These are phyloP conservation scores for Fraxinus excelsior DNA, from an alignment of 257 asterid genomes.

Conservation along the genomic window DNA sequence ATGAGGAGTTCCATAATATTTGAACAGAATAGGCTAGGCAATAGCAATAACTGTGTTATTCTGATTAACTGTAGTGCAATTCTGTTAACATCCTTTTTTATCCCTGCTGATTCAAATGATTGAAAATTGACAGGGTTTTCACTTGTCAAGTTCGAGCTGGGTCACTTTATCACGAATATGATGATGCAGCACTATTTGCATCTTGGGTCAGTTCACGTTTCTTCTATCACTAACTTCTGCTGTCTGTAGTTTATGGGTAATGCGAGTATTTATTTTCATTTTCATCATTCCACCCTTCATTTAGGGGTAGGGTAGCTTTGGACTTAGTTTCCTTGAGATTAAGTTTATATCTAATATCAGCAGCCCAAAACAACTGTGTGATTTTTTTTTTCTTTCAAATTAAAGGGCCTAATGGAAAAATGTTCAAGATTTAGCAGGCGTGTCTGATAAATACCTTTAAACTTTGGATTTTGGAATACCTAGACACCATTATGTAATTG, in stretches of 20 bases:
- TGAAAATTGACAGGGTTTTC: constrained; percentile 40
- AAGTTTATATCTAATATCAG: neutral
- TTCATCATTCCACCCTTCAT: neutral
- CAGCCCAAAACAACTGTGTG: neutral
- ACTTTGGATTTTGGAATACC: neutral
- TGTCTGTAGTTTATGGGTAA: neutral
- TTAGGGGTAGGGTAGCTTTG: neutral
- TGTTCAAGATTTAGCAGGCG: neutral
- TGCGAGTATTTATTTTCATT: neutral
- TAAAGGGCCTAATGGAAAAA: neutral
- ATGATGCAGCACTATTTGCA: constrained; percentile 64
- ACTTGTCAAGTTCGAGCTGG: constrained; percentile 77
- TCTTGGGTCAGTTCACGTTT: constrained; percentile 58
- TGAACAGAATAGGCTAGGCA: constrained; percentile 17
- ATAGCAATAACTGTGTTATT: neutral
- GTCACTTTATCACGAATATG: constrained; percentile 59
- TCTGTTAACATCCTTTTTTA: constrained; percentile 14
- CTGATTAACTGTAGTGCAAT: neutral
- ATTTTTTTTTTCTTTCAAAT: neutral
- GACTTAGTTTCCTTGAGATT: neutral
- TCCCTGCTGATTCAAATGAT: constrained; percentile 19
- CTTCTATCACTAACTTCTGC: neutral
- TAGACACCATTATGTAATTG: neutral
- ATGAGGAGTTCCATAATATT: constrained; percentile 29
- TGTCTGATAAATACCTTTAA: neutral